Conservation (phyloP, 805 yeast species). For the Lipomyces oligophaga region DNA sequence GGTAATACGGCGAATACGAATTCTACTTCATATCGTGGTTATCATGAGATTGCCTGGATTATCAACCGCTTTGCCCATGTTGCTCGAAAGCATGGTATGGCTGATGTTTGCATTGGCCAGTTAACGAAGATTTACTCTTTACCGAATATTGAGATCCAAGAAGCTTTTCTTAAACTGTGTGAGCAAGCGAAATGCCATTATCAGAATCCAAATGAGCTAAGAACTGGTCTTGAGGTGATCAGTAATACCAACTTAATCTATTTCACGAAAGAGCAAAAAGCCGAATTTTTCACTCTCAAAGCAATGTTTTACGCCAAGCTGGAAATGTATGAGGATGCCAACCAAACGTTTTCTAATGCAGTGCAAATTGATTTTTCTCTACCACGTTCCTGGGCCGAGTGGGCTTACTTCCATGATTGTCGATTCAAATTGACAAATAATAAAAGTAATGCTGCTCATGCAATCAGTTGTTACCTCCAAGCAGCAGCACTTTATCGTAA, state of each 20-base stretch:
- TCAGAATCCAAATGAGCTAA: slow-evolving; percentile 82
- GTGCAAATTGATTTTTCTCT: slow-evolving; percentile 90
- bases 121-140: slow-evolving; percentile 88
- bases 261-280: slow-evolving; percentile 96
- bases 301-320: slow-evolving; percentile 96
- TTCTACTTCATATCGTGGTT: slow-evolving; percentile 95
- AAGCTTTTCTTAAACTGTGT: slow-evolving; percentile 88
- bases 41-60: slow-evolving; percentile 98
- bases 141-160: slow-evolving; percentile 97
- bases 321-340: slow-evolving; percentile 89
- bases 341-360: slow-evolving; percentile 96
- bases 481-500: slow-evolving; percentile 96
- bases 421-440: slow-evolving; percentile 83
- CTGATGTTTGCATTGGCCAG: slow-evolving; percentile 92
- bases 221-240: slow-evolving; percentile 94
- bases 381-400: slow-evolving; percentile 99
- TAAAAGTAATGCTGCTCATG: slow-evolving; percentile 82
- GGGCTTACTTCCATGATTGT: slow-evolving; percentile 95
- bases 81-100: slow-evolving; percentile 93
- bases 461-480: slow-evolving; percentile 91
- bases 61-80: slow-evolving; percentile 97
- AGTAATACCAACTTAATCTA: slow-evolving; percentile 93
- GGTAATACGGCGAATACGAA: slow-evolving; percentile 54
- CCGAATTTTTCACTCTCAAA: slow-evolving; percentile 94
- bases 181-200: slow-evolving; percentile 98